Conservation (phyloP, 2,329 filamentous ascomycete species). For the Claviceps citrina region DNA sequence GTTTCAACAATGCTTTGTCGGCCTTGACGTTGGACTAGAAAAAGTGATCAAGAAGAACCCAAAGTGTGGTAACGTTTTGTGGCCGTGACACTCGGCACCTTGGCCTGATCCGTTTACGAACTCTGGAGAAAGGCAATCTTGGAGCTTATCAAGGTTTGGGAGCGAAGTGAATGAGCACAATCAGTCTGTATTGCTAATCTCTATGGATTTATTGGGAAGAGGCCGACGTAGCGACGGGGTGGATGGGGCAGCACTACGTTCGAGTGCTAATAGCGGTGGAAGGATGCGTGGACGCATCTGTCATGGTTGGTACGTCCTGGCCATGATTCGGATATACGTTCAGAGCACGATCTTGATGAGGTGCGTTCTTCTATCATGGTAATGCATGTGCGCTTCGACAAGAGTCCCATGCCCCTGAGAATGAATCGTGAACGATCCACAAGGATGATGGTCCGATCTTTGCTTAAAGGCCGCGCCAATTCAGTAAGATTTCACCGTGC, state of each 20-base stretch:
- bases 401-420: neutral
- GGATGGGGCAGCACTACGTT: neutral
- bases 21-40: too few species aligned
- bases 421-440: neutral
- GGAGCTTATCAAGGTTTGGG: constrained; percentile 26
- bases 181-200: constrained; percentile 9
- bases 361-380: too few species aligned
- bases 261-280: neutral
- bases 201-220: constrained; percentile 11
- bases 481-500: too few species aligned
- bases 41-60: too few species aligned
- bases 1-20: too few species aligned
- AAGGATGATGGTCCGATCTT: too few species aligned
- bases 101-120: constrained; percentile 34
- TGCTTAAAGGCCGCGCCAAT: too few species aligned
- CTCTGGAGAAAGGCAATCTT: constrained; percentile 37
- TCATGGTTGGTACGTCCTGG: neutral
- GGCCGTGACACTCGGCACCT: constrained; percentile 33
- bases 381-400: neutral
- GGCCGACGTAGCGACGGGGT: neutral
- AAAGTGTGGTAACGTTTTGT: constrained; percentile 22
- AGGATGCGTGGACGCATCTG: neutral
- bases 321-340: too few species aligned
- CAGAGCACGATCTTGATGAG: too few species aligned
- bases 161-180: constrained; percentile 14